A percentile compares a stretch with the other conserved stretches of the same genome.
Evolutionary conservation across 2,329 filamentous ascomycete species (phyloP).

Genomic region (Cladosporium sp.): DNA sequence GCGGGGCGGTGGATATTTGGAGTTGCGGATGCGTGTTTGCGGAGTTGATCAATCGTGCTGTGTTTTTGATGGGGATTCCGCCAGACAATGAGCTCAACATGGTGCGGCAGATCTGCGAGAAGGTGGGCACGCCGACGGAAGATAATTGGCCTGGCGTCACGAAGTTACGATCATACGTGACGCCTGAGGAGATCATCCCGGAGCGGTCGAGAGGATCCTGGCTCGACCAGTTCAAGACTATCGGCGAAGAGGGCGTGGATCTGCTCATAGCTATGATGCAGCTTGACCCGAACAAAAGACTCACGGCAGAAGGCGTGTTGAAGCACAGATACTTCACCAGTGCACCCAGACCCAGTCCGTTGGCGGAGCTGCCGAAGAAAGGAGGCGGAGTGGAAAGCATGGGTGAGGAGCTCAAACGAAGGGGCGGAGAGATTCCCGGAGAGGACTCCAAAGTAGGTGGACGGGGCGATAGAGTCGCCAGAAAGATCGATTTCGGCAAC

Average conservation of each 20-base stretch:
- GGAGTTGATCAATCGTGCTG: conserved; percentile 75
- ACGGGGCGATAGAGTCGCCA: conserved; percentile 67
- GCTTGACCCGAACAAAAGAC: conserved; percentile 79
- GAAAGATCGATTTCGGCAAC: conserved; percentile 72
- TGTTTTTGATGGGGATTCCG: conserved; percentile 65
- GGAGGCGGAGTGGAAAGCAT: conserved; percentile 66
- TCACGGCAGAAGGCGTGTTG: conserved; percentile 70
- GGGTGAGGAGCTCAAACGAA: conserved; percentile 73
- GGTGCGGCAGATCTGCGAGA: conserved; percentile 74
- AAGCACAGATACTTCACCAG: conserved; percentile 80
- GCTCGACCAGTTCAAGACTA: conserved; percentile 67
- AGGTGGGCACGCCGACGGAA: conserved; percentile 84
- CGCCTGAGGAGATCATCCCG: conserved; percentile 55
- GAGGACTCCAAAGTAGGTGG: conserved; percentile 32
- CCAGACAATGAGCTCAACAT: conserved; percentile 75
- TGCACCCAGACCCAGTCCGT: conserved; percentile 75
- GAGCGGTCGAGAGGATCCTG: conserved; percentile 64
- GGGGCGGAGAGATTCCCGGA: conserved; percentile 65
- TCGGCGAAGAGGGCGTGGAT: conserved; percentile 78
- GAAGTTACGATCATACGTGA: conserved; percentile 72
- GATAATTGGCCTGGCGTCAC: conserved; percentile 93
- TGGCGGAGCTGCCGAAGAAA: conserved; percentile 75
- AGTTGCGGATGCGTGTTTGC: conserved; percentile 88
- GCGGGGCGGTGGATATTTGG: conserved; percentile 89
- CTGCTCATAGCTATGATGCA: conserved; percentile 77